These are phyloP conservation scores for Fagus sylvatica DNA, from an alignment of 306 rosid species.

Conservation along the genomic window DNA sequence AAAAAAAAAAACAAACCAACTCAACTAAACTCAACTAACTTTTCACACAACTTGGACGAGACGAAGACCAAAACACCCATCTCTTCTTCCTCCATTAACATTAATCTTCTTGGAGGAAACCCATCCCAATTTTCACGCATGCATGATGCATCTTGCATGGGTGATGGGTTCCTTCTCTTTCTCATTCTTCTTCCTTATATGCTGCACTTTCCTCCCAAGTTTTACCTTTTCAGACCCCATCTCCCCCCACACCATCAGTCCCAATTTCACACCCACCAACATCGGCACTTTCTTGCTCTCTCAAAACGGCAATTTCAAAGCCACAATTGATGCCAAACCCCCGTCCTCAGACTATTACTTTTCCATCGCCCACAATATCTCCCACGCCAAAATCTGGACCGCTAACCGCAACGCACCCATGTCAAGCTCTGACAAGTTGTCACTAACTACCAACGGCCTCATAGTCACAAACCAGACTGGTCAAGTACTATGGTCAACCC, in stretches of 20 bases:
- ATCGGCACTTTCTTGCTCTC: conserved; percentile 68
- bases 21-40: too few relatives aligned
- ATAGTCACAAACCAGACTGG: conserved; percentile 39
- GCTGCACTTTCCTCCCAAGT: too few relatives aligned
- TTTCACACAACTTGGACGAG: too few relatives aligned
- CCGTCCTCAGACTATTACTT: conserved; percentile 39
- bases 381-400: conserved; percentile 74
- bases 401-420: conserved; percentile 64
- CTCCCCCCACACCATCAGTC: neutral
- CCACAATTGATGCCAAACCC: conserved; percentile 45
- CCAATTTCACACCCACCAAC: neutral
- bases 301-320: conserved; percentile 56
- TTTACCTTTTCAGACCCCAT: too few relatives aligned
- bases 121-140: too few relatives aligned
- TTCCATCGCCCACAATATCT: conserved; percentile 60
- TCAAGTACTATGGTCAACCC: conserved; percentile 69
- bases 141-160: too few relatives aligned
- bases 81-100: too few relatives aligned
- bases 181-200: too few relatives aligned
- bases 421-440: conserved; percentile 54
- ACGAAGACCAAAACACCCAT: too few relatives aligned
- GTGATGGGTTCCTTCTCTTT: too few relatives aligned
- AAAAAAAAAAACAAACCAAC: too few relatives aligned
- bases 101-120: too few relatives aligned
- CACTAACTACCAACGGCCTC: conserved; percentile 51